These are phyloP conservation scores for Amauroascus niger DNA, from an alignment of 2,329 filamentous ascomycete genomes.

Conservation along the genomic window DNA sequence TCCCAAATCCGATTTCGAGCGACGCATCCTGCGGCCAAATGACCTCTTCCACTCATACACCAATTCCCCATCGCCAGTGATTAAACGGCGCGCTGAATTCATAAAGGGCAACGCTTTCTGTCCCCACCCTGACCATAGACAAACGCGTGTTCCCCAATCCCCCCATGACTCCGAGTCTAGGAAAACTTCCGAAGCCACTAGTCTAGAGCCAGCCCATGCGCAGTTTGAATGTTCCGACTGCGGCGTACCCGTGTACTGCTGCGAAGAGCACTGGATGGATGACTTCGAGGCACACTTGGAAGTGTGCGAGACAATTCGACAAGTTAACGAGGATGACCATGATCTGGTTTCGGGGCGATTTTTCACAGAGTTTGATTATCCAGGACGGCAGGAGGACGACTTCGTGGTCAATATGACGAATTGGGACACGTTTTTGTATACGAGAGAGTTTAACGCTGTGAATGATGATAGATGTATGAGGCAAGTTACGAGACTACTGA, in stretches of 20 bases:
- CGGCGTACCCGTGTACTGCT: conserved; percentile 87
- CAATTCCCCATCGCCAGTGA: conserved; percentile 76
- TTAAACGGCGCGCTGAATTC: conserved; percentile 75
- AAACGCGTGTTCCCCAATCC: conserved; percentile 58
- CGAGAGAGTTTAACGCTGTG: conserved; percentile 79
- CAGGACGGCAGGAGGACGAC: conserved; percentile 81
- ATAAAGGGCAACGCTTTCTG: conserved; percentile 92
- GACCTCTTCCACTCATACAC: conserved; percentile 92
- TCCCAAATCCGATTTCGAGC: conserved; percentile 3
- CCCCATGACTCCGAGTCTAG: conserved; percentile 54
- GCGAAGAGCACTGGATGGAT: conserved; percentile 87
- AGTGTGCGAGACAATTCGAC: conserved; percentile 78
- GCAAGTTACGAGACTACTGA: conserved; percentile 84
- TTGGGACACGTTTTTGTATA: conserved; percentile 96
- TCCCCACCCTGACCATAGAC: conserved; percentile 77
- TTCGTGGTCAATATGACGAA: conserved; percentile 94
- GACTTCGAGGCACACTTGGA: conserved; percentile 90
- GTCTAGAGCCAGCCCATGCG: conserved; percentile 58
- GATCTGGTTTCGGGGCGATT: conserved; percentile 81
- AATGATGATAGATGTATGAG: conserved; percentile 84
- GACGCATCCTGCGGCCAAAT: conserved; percentile 52
- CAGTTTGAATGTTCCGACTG: conserved; percentile 94
- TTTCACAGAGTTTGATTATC: conserved; percentile 90
- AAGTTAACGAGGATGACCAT: conserved; percentile 98
- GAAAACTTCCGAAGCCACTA: conserved; percentile 43